A percentile compares a stretch with the other conserved stretches of the same genome.
Conservation (phyloP, 176 grass and related monocot genomes). For the Rhynchospora pubera region DNA sequence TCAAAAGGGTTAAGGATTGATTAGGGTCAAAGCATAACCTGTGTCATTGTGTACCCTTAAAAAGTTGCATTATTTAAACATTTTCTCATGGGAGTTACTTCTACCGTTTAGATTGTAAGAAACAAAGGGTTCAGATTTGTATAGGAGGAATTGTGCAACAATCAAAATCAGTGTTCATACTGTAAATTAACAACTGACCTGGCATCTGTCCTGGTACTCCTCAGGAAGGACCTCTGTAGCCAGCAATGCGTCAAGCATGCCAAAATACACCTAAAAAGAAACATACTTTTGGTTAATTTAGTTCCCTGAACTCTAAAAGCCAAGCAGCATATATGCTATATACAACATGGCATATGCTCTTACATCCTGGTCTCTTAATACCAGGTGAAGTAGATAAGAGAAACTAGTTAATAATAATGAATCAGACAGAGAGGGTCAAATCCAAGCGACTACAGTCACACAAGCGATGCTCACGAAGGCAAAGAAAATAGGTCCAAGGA, state of each 20-base stretch:
- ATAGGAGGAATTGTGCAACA: not conserved
- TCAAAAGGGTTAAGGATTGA: not conserved
- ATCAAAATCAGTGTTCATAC: not conserved
- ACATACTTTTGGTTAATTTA: not conserved
- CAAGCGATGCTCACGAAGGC: not conserved
- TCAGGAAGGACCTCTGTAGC: slow-evolving; percentile 93
- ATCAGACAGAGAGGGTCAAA: not conserved
- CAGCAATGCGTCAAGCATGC: slow-evolving; percentile 96
- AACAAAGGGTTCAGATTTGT: not conserved
- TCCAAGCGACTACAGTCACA: not conserved
- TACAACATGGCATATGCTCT: not conserved
- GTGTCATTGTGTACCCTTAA: not conserved
- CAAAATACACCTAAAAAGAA: slow-evolving; percentile 83
- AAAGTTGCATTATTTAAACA: not conserved
- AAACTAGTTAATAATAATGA: not conserved
- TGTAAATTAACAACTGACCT: slow-evolving; percentile 39
- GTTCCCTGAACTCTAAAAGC: not conserved
- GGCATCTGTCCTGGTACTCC: slow-evolving; percentile 82
- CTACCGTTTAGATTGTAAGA: not conserved
- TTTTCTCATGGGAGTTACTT: not conserved
- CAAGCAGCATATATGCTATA: no score
- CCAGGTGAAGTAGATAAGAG: not conserved
- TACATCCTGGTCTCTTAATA: not conserved
- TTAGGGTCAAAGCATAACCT: not conserved
- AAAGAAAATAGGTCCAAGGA: not conserved